Base-by-base conservation (phyloP, 441 rosid species). In the Eugenia klotzschiana region DNA sequence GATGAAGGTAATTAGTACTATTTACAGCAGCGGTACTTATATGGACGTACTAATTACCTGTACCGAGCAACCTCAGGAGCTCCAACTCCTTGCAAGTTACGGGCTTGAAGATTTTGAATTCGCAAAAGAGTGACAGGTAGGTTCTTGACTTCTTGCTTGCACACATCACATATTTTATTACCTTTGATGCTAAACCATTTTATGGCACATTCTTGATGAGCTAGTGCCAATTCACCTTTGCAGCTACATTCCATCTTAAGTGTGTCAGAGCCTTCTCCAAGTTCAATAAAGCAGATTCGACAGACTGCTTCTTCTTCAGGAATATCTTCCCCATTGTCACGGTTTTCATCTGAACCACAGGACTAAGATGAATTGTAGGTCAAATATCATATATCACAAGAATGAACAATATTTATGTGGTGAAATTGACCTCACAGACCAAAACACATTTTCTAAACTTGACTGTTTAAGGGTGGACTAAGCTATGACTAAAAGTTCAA, bases 171-270 rank as follows among this genome's bases (percentile, higher is more conserved):
- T 3, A 91, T 97, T 87, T 94, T 94, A 92, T 94, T 97, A 52
- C 99, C 99, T 89, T 95, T 97, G 87, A 97, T 95, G 80, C 96
- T 92, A 87, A 95, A 97, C 99, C 99, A 97, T 91, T 97, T 97
- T 37, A 95, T 89, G 80, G 98, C 98, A 89, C 99, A 97, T 80
- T 94, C 98, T 92, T 92, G 93, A 88, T 95, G 99, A 11, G 98
- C 98, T 84, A 97, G 90, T 80, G 98, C 98, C 50, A 97, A 96
- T 89, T 97, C 99, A 2, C 99, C 99, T 91, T 93, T 97, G 93
- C 99, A 97, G 88, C 98, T 94, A 89, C 99, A 97, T 84, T 95
- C 99, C 97, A 97, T 93, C 91, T 94, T 97, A 26, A 97, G 89
- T 51, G 99, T 94, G 88, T 97, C 98, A 8, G 94, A 98, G 79